phyloP scores from a whole-genome alignment of 2,329 filamentous ascomycete species.

The Fusarium mexicanum region DNA sequence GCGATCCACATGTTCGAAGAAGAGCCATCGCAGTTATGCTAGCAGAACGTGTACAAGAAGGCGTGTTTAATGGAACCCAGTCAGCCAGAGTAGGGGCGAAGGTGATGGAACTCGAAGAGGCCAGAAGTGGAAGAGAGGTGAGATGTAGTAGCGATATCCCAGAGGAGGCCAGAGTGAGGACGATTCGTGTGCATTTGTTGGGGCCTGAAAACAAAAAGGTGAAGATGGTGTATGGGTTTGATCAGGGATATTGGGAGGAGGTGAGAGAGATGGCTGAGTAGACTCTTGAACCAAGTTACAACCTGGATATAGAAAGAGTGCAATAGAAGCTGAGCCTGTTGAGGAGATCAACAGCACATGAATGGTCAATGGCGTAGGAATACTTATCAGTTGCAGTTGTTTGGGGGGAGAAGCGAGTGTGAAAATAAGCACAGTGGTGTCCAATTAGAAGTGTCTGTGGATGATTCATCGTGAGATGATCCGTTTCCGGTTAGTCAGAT shows the following conservation, averaged over 20 bases:
- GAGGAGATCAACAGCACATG: neutral
- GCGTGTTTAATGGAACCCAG: slow-evolving; percentile 1
- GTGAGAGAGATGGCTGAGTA: neutral
- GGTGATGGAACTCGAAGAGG: slow-evolving; percentile 24
- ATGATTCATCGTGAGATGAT: neutral
- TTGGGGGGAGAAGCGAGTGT: neutral
- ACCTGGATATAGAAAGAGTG: neutral
- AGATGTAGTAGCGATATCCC: slow-evolving; percentile 9
- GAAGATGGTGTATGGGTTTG: slow-evolving; percentile 19
- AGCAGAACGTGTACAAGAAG: slow-evolving; percentile 14
- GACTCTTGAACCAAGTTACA: neutral
- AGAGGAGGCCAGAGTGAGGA: neutral
- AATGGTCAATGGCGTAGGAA: fast-evolving
- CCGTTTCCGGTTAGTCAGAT: neutral
- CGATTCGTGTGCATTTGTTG: slow-evolving; percentile 2
- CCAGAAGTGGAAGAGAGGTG: neutral
- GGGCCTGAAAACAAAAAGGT: neutral
- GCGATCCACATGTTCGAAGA: slow-evolving; percentile 10
- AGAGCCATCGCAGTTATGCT: slow-evolving; percentile 16
- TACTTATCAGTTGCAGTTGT: neutral
- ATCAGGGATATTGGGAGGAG: slow-evolving; percentile 3
- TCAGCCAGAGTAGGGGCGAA: slow-evolving; percentile 14
- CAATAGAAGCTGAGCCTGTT: fast-evolving
- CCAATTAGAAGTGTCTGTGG: neutral
- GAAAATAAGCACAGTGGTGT: neutral